Evolutionary conservation across 2,329 filamentous ascomycete genomes (phyloP).

Genomic region (Xylariaceae sp.): DNA sequence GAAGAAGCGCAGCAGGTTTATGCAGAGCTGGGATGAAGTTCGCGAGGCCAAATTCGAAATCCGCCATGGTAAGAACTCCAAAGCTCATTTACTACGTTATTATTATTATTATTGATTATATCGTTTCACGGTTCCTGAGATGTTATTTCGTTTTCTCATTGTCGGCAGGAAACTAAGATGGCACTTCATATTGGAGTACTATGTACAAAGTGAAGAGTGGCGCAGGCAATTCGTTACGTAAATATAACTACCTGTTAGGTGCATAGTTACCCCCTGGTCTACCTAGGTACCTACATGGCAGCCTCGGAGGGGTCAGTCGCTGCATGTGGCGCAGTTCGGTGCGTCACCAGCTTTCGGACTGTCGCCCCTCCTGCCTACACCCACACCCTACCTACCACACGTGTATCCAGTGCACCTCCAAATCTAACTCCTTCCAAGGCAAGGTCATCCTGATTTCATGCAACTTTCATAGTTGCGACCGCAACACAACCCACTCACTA

Average conservation of each 20-base stretch:
- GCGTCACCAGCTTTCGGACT: constrained; percentile 15
- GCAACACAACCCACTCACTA: not conserved
- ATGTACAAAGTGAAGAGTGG: too few relatives aligned
- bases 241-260: too few relatives aligned
- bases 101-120: not conserved
- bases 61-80: constrained; percentile 42
- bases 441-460: constrained; percentile 1
- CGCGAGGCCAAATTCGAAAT: constrained; percentile 50
- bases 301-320: not conserved
- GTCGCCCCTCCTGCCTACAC: constrained; percentile 16
- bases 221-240: too few relatives aligned
- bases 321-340: constrained; percentile 18
- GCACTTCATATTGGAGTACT: too few relatives aligned
- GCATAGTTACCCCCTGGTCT: not conserved
- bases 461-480: constrained; percentile 3
- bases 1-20: constrained; percentile 77
- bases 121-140: constrained; percentile 2
- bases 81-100: constrained; percentile 1
- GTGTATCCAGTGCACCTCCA: not conserved
- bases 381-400: not conserved
- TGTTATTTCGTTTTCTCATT: not conserved
- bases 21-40: constrained; percentile 76
- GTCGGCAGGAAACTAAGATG: not conserved
- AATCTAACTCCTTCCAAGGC: constrained; percentile 8
- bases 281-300: too few relatives aligned